Percentiles rank a stretch among this genome's conserved stretches.
Conservation (phyloP, 2,329 filamentous ascomycete genomes). For the Herpotrichia juniperi region DNA sequence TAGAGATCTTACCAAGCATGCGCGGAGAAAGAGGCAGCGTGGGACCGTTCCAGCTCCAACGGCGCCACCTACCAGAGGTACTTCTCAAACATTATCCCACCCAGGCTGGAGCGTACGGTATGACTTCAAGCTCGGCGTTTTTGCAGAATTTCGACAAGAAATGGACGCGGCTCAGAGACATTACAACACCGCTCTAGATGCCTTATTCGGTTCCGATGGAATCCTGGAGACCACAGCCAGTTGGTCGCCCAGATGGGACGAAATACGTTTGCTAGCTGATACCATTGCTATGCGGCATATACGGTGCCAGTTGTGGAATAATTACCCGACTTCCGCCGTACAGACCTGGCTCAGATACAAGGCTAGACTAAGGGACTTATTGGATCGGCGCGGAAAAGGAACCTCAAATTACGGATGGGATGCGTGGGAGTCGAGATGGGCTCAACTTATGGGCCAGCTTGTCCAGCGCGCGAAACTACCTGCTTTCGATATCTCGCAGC, state of each 20-base stretch:
- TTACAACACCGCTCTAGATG: conserved; percentile 86
- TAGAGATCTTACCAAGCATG: conserved; percentile 89
- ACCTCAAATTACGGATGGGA: conserved; percentile 91
- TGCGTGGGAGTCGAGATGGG: conserved; percentile 86
- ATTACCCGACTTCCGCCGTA: conserved; percentile 78
- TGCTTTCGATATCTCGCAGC: conserved; percentile 43
- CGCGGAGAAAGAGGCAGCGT: conserved; percentile 83
- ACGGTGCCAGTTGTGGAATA: conserved; percentile 81
- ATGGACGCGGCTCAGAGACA: conserved; percentile 85
- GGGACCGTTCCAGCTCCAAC: conserved; percentile 80
- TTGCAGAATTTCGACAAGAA: conserved; percentile 92
- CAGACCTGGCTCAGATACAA: conserved; percentile 81
- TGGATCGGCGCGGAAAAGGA: conserved; percentile 83
- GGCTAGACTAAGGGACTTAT: conserved; percentile 73
- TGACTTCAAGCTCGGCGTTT: conserved; percentile 89
- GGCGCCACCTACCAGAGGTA: conserved; percentile 79
- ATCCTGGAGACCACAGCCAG: conserved; percentile 86
- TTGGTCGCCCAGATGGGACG: conserved; percentile 90
- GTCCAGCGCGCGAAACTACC: conserved; percentile 60
- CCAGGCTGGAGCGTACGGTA: conserved; percentile 94
- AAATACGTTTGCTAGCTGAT: conserved; percentile 88
- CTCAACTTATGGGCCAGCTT: conserved; percentile 65
- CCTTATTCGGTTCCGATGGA: conserved; percentile 75
- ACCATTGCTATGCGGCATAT: conserved; percentile 79
- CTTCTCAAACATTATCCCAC: conserved; percentile 81